Conservation (phyloP, 179 eudicot genomes). For the Heliamphora pulchella region DNA sequence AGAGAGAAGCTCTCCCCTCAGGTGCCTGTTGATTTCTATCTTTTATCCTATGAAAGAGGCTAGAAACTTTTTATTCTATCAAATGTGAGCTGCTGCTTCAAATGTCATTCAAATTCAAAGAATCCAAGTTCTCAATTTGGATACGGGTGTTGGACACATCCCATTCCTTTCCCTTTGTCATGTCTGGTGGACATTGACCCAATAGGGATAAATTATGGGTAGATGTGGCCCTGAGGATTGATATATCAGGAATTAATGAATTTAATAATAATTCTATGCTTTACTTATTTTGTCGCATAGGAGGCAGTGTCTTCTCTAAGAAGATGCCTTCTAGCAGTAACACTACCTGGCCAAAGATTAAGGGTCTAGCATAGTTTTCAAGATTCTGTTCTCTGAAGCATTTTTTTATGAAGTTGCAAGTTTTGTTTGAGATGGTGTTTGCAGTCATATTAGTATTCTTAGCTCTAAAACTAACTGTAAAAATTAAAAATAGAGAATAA, state of each 20-base stretch:
- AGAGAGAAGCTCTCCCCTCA: no score
- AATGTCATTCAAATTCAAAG: no score
- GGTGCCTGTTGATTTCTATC: no score
- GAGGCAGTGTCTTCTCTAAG: background rate
- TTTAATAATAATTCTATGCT: background rate
- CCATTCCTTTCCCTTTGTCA: no score
- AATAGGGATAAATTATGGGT: background rate
- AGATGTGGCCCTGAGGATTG: background rate
- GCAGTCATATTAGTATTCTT: background rate
- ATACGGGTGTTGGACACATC: no score
- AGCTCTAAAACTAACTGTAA: background rate
- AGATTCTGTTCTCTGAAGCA: background rate
- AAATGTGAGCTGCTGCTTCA: no score
- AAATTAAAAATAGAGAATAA: background rate
- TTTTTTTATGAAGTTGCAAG: background rate
- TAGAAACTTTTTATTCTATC: no score
- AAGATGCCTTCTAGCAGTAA: background rate
- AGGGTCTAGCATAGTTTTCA: background rate
- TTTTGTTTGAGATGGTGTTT: background rate
- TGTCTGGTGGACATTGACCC: no score
- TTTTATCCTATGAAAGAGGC: no score
- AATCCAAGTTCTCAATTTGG: no score
- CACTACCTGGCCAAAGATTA: background rate
- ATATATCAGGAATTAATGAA: background rate
- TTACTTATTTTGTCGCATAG: background rate